These are phyloP conservation scores for Ambrosia hybrid DNA, from an alignment of 140 eudicot species.

Conservation along the genomic window DNA sequence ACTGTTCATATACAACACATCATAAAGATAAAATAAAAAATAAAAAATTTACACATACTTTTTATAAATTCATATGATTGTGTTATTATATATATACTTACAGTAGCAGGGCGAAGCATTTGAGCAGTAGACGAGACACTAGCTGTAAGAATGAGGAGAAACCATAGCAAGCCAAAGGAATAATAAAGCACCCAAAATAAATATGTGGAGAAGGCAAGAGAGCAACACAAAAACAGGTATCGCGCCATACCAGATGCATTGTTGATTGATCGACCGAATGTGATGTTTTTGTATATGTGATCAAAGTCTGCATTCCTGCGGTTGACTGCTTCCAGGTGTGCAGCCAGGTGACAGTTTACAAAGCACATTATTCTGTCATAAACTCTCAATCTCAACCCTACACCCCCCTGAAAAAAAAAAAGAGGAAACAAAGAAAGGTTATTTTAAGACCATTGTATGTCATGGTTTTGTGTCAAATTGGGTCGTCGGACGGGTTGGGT, in stretches of 20 bases:
- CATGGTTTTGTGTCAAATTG: conserved; percentile 4
- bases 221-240: conserved; percentile 73
- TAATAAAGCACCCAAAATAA: conserved; percentile 77
- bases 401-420: conserved; percentile 81
- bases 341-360: conserved; percentile 94
- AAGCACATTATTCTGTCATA: conserved; percentile 87
- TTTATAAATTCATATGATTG: neutral
- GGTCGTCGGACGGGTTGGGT: neutral
- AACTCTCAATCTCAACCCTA: conserved; percentile 92
- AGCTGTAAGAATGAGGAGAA: conserved; percentile 80
- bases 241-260: conserved; percentile 89
- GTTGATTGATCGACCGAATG: conserved; percentile 59
- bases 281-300: conserved; percentile 73
- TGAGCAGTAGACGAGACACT: conserved; percentile 76
- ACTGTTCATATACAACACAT: conserved; percentile 27
- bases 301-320: conserved; percentile 93
- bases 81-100: conserved; percentile 31
- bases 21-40: neutral
- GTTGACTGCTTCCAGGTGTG: conserved; percentile 95
- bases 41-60: neutral
- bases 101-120: conserved; percentile 67
- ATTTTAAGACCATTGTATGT: neutral
- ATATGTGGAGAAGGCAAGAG: conserved; percentile 69
- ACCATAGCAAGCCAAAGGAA: conserved; percentile 70
- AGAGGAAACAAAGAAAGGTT: neutral